A percentile compares a stretch with the other conserved stretches of the same genome.
phyloP scores from a whole-genome alignment of 2,329 filamentous ascomycete species.

The Cordyceps cateniannulata region DNA sequence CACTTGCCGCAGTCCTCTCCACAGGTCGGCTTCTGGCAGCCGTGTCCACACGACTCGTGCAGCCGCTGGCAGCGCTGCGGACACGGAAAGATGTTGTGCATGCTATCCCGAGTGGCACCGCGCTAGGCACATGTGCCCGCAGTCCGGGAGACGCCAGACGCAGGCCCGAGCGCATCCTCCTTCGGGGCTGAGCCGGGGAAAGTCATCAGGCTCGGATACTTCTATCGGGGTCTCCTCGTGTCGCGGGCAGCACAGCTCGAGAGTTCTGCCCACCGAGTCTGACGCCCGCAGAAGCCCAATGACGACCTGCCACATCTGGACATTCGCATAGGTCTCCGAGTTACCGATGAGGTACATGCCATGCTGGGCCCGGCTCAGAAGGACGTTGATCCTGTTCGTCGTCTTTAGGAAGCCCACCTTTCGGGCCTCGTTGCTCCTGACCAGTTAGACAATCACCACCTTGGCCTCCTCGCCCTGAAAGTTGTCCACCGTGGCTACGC shows the following conservation, averaged over 20 bases:
- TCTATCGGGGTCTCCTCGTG: conserved; percentile 45
- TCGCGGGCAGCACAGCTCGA: conserved; percentile 53
- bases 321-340: conserved; percentile 43
- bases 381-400: conserved; percentile 61
- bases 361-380: conserved; percentile 58
- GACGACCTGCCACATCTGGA: conserved; percentile 48
- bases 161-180: conserved; percentile 52
- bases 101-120: conserved; percentile 38
- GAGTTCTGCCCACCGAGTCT: conserved; percentile 38
- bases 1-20: conserved; percentile 32
- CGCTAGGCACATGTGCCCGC: conserved; percentile 39
- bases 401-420: conserved; percentile 61
- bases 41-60: conserved; percentile 35
- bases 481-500: conserved; percentile 62
- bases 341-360: conserved; percentile 68
- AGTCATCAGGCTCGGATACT: conserved; percentile 49
- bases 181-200: conserved; percentile 48
- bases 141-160: conserved; percentile 33
- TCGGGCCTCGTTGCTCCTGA: conserved; percentile 56
- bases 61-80: conserved; percentile 35
- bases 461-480: conserved; percentile 74
- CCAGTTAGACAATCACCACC: conserved; percentile 62
- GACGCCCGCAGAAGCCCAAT: conserved; percentile 21
- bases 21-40: conserved; percentile 32
- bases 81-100: conserved; percentile 40